phyloP scores from a whole-genome alignment of 495 filamentous ascomycete genomes.

The Achaetomiella virescens region DNA sequence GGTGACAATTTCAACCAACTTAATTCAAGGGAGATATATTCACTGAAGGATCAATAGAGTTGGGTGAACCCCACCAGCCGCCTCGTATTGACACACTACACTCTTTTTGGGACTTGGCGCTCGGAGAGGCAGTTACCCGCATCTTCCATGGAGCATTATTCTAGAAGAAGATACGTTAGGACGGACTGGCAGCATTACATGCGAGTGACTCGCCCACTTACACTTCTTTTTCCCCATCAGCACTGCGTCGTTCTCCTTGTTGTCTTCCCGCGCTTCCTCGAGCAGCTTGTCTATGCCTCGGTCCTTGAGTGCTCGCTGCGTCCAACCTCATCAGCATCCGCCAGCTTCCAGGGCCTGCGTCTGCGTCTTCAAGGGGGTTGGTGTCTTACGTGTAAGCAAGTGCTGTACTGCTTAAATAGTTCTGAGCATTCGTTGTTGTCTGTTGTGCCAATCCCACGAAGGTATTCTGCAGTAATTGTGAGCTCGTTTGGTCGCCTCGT shows the following conservation, averaged over 20 bases:
- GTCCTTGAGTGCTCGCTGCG: conserved; percentile 71
- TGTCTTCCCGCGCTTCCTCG: conserved; percentile 75
- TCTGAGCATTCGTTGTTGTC: conserved; percentile 73
- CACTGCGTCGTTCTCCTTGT: conserved; percentile 70
- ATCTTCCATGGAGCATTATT: too few species aligned
- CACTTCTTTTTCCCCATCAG: conserved; percentile 54
- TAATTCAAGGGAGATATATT: too few species aligned
- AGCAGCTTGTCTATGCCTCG: conserved; percentile 81
- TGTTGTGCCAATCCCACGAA: conserved; percentile 63
- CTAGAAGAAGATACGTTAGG: too few species aligned
- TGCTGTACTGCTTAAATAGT: conserved; percentile 79
- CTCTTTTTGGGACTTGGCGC: too few species aligned
- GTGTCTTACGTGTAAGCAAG: conserved; percentile 63
- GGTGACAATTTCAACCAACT: too few species aligned
- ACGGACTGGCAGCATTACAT: too few species aligned
- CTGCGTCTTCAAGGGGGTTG: background rate
- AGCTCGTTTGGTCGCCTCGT: too few species aligned
- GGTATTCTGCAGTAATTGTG: conserved; percentile 58
- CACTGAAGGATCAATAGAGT: too few species aligned
- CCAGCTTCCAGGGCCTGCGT: too few species aligned
- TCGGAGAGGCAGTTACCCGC: too few species aligned
- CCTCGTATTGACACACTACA: too few species aligned
- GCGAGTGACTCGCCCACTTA: conserved; percentile 9
- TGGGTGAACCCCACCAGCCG: too few species aligned
- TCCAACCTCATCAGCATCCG: background rate